phyloP scores from a whole-genome alignment of 768 basidiomycete species.

The Tricholoma matsutake region DNA sequence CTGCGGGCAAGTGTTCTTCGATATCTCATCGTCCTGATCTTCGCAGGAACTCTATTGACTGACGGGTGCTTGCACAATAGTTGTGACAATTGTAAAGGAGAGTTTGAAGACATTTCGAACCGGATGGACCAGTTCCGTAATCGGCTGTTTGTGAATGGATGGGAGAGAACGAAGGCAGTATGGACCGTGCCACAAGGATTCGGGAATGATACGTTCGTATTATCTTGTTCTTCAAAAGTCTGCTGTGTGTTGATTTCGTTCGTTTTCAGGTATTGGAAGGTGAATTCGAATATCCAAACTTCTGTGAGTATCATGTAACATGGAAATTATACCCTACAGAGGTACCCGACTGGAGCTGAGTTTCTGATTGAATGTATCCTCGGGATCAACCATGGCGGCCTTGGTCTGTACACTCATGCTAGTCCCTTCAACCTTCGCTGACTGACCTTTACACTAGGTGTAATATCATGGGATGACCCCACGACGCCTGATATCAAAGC shows the following conservation, averaged over 20 bases:
- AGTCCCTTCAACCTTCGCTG: too few relatives aligned
- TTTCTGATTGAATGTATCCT: slow-evolving; percentile 64
- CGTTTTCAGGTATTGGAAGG: slow-evolving; percentile 47
- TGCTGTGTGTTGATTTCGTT: not conserved
- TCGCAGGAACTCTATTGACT: not conserved
- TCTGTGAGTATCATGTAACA: not conserved
- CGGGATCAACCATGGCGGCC: slow-evolving; percentile 67
- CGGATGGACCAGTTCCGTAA: slow-evolving; percentile 65
- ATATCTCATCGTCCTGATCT: not conserved
- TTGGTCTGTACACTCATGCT: slow-evolving; percentile 35
- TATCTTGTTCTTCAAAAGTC: not conserved
- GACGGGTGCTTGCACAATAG: slow-evolving; percentile 18
- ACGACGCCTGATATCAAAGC: slow-evolving; percentile 50
- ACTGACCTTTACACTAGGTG: slow-evolving; percentile 24
- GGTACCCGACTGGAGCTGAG: slow-evolving; percentile 65
- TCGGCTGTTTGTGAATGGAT: slow-evolving; percentile 59
- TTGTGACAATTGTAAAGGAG: slow-evolving; percentile 62
- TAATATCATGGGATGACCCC: slow-evolving; percentile 55
- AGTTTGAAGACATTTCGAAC: slow-evolving; percentile 66
- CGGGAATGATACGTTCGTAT: slow-evolving; percentile 51
- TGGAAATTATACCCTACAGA: slow-evolving; percentile 16
- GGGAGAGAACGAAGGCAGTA: slow-evolving; percentile 65
- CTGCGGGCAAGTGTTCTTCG: slow-evolving; percentile 54
- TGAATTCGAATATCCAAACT: slow-evolving; percentile 5
- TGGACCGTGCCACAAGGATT: slow-evolving; percentile 86